These are phyloP conservation scores for Trichoderma afroharzianum DNA, from an alignment of 2,329 filamentous ascomycete species.

Conservation along the genomic window DNA sequence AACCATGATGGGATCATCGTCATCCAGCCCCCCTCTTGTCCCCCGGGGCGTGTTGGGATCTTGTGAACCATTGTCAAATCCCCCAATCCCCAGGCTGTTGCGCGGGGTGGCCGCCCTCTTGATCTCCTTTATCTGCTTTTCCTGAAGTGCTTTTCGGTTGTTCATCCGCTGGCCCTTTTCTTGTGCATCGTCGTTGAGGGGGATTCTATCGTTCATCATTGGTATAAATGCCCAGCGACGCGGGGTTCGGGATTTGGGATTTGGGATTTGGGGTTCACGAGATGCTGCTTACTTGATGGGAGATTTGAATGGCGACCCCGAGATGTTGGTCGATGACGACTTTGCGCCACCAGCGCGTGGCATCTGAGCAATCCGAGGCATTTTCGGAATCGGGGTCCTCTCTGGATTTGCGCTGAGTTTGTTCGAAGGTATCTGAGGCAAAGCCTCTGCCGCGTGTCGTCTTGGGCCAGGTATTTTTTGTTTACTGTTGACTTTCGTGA, in stretches of 20 bases:
- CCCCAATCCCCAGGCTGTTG: slow-evolving; percentile 58
- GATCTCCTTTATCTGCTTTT: slow-evolving; percentile 88
- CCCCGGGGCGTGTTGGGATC: slow-evolving; percentile 50
- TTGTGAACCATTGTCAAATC: slow-evolving; percentile 55
- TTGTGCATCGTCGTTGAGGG: slow-evolving; percentile 89
- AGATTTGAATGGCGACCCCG: slow-evolving; percentile 54
- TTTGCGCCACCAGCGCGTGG: slow-evolving; percentile 48
- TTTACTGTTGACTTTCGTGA: slow-evolving; percentile 11
- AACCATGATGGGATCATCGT: slow-evolving; percentile 60
- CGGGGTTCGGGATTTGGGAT: background rate
- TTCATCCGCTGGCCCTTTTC: slow-evolving; percentile 88
- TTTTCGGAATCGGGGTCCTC: slow-evolving; percentile 26
- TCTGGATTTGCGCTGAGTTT: background rate
- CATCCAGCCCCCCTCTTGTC: slow-evolving; percentile 41
- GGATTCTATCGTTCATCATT: slow-evolving; percentile 59
- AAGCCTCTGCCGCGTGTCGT: slow-evolving; percentile 11
- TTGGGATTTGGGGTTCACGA: background rate
- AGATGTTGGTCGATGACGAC: slow-evolving; percentile 41
- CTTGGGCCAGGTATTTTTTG: background rate
- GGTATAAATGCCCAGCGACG: background rate
- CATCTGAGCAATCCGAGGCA: slow-evolving; percentile 57
- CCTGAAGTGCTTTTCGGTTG: slow-evolving; percentile 81
- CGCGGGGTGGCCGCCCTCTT: slow-evolving; percentile 67
- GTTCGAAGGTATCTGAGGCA: background rate
- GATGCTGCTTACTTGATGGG: slow-evolving; percentile 52